Percentiles rank a stretch among this genome's conserved stretches.
Evolutionary conservation across 768 basidiomycete species (phyloP).

Genomic region (Asterophora parasitica): DNA sequence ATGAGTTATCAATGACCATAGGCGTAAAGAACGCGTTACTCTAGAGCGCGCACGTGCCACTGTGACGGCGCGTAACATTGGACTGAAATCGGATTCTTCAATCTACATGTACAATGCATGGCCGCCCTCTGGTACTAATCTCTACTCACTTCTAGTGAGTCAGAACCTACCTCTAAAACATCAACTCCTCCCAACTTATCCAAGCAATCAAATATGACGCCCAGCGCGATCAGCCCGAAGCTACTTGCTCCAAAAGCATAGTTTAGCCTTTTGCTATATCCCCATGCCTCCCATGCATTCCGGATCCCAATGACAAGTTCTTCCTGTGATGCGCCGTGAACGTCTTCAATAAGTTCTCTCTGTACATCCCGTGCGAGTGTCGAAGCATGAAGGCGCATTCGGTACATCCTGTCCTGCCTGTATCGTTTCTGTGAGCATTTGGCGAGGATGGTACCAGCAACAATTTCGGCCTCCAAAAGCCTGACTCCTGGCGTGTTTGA

Average conservation of each 20-base stretch:
- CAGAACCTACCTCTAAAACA: background rate
- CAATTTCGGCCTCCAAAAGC: constrained; percentile 69
- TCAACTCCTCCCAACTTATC: constrained; percentile 23
- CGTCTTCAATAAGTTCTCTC: constrained; percentile 28
- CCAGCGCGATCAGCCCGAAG: constrained; percentile 64
- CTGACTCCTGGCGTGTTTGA: constrained; percentile 49
- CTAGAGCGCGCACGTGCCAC: background rate
- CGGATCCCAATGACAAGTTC: constrained; percentile 38
- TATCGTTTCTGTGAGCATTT: constrained; percentile 60
- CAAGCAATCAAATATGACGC: constrained; percentile 54
- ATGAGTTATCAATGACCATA: background rate
- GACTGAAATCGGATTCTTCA: too few relatives aligned
- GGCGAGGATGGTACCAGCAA: constrained; percentile 69
- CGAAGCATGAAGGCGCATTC: constrained; percentile 56
- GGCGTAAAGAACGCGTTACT: background rate
- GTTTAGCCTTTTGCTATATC: constrained; percentile 39
- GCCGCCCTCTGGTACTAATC: too few relatives aligned
- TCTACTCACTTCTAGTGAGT: background rate
- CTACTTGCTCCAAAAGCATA: constrained; percentile 51
- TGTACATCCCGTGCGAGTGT: constrained; percentile 50
- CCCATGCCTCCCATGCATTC: constrained; percentile 65
- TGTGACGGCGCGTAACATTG: too few relatives aligned
- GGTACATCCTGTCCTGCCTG: constrained; percentile 52
- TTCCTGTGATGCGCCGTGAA: constrained; percentile 20
- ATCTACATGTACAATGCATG: too few relatives aligned